These are phyloP conservation scores for Ophiosphaerella narmari DNA, from an alignment of 2,329 filamentous ascomycete genomes.

Conservation along the genomic window DNA sequence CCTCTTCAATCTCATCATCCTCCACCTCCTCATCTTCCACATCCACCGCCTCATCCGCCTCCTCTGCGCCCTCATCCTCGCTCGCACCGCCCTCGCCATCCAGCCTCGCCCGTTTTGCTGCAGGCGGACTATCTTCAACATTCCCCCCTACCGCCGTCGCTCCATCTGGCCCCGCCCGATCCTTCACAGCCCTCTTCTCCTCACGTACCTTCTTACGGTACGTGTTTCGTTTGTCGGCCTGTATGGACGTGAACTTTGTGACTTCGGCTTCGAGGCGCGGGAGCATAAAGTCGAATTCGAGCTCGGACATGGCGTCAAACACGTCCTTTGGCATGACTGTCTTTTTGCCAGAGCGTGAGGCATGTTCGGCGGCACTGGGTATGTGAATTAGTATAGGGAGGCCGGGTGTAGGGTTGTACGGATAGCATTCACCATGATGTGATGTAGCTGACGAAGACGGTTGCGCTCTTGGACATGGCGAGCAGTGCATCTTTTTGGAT, in stretches of 20 bases:
- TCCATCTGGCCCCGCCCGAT: constrained; percentile 3
- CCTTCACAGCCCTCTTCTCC: constrained; percentile 55
- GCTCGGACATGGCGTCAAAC: constrained; percentile 75
- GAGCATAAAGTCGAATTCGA: constrained; percentile 75
- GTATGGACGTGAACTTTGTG: constrained; percentile 73
- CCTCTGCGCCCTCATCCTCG: constrained; percentile 46
- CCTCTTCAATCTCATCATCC: constrained; percentile 60
- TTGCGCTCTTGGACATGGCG: constrained; percentile 79
- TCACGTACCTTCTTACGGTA: constrained; percentile 73
- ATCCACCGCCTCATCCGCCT: constrained; percentile 47
- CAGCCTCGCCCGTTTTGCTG: constrained; percentile 55
- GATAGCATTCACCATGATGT: constrained; percentile 66
- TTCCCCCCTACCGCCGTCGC: constrained; percentile 8
- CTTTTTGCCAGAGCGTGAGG: constrained; percentile 70
- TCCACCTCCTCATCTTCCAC: constrained; percentile 58
- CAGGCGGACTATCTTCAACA: constrained; percentile 52
- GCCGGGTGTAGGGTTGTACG: not conserved
- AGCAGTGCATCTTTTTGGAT: constrained; percentile 82
- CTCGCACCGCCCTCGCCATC: constrained; percentile 46
- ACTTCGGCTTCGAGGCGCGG: constrained; percentile 75
- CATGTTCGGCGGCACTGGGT: constrained; percentile 74
- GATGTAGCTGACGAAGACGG: constrained; percentile 81
- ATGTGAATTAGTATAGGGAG: not conserved
- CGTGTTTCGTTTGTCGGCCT: constrained; percentile 74
- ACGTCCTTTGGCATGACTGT: constrained; percentile 78